Conservation (phyloP, 164 flowering plant genomes). For the Vitis riparia region DNA sequence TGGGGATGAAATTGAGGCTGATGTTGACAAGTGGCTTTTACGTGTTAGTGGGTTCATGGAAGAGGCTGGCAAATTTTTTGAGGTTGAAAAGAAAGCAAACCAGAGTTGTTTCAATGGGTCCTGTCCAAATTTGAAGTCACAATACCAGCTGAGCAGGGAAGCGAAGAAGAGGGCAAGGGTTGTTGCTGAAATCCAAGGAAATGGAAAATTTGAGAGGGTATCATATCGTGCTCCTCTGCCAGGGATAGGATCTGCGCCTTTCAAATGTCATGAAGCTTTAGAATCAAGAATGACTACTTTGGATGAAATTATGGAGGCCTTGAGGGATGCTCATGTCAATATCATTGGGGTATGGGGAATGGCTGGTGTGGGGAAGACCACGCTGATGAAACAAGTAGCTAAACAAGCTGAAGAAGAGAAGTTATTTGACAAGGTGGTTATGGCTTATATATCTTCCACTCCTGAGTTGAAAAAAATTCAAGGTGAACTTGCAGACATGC, state of each 20-base stretch:
- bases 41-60: neutral
- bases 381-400: constrained; percentile 11
- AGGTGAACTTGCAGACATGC: constrained; percentile 4
- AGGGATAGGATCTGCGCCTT: neutral
- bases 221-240: neutral
- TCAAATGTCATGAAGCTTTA: neutral
- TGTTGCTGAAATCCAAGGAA: neutral
- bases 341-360: constrained; percentile 10
- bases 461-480: constrained; percentile 1
- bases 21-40: neutral
- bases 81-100: neutral
- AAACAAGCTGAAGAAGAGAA: neutral
- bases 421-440: constrained; percentile 12
- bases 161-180: neutral
- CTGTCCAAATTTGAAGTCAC: neutral
- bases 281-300: constrained; percentile 1
- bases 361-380: constrained; percentile 17
- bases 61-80: neutral
- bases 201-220: neutral
- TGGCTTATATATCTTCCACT: constrained; percentile 1
- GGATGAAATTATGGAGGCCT: constrained; percentile 4
- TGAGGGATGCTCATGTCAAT: neutral
- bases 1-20: constrained; percentile 1
- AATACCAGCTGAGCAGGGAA: neutral
- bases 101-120: neutral